Conservation (phyloP, 2,329 filamentous ascomycete species). For the Nothomitra cinnamomea region DNA sequence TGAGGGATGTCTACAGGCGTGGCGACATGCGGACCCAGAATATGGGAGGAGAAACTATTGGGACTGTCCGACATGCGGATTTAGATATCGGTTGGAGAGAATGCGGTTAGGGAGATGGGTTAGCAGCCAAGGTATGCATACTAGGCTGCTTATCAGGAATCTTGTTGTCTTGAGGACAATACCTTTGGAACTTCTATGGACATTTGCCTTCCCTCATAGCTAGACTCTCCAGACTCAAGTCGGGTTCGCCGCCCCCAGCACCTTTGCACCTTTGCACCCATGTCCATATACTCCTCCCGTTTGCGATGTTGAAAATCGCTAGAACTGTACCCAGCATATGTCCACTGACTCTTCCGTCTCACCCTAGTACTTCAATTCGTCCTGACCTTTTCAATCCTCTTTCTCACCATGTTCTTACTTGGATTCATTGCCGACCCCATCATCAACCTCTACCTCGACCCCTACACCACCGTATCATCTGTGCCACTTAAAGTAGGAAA, state of each 20-base stretch:
- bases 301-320: background rate
- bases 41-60: slow-evolving; percentile 55
- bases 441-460: slow-evolving; percentile 74
- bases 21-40: slow-evolving; percentile 58
- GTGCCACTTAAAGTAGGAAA: slow-evolving; percentile 9
- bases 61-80: slow-evolving; percentile 76
- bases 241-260: too few species aligned
- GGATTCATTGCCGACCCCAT: slow-evolving; percentile 90
- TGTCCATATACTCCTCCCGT: too few species aligned
- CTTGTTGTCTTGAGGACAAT: background rate
- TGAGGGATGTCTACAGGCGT: slow-evolving; percentile 70
- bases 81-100: slow-evolving; percentile 62
- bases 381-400: slow-evolving; percentile 56
- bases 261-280: too few species aligned
- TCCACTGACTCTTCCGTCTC: background rate
- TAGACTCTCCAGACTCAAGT: too few species aligned
- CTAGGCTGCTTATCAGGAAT: background rate
- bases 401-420: slow-evolving; percentile 59
- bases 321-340: slow-evolving; percentile 13
- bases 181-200: background rate
- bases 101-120: slow-evolving; percentile 55
- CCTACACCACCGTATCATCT: slow-evolving; percentile 28
- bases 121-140: slow-evolving; percentile 25
- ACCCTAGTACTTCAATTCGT: slow-evolving; percentile 40
- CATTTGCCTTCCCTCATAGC: too few species aligned